Conservation (phyloP, 2,329 filamentous ascomycete genomes). For the Penicillium fuscoglaucum region DNA sequence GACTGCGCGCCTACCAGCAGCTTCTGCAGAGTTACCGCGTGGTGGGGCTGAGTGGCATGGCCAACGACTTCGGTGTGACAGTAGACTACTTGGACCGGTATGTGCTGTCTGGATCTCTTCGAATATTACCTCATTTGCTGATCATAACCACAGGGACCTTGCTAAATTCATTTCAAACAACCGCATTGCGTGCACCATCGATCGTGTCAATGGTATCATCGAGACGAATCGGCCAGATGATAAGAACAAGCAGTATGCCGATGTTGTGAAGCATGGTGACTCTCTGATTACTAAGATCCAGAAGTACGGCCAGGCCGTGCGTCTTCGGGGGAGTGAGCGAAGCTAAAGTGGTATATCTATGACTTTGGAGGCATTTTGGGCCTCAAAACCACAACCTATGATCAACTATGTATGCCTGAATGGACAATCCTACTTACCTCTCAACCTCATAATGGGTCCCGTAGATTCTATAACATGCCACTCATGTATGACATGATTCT, state of each 20-base stretch:
- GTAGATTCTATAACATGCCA: not conserved
- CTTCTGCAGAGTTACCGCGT: slow-evolving; percentile 96
- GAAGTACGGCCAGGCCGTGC: slow-evolving; percentile 96
- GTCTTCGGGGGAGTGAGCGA: slow-evolving; percentile 90
- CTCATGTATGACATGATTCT: not conserved
- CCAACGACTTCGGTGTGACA: slow-evolving; percentile 91
- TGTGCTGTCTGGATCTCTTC: slow-evolving; percentile 31
- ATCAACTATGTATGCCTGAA: slow-evolving; percentile 11
- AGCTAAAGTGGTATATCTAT: slow-evolving; percentile 52
- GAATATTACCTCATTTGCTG: slow-evolving; percentile 9
- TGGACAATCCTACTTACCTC: slow-evolving; percentile 6
- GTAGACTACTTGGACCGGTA: slow-evolving; percentile 95
- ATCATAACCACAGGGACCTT: slow-evolving; percentile 65
- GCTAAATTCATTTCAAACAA: slow-evolving; percentile 96
- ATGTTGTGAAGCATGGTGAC: slow-evolving; percentile 96
- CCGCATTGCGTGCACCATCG: slow-evolving; percentile 93
- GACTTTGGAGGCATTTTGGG: slow-evolving; percentile 8
- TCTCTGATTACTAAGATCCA: slow-evolving; percentile 98
- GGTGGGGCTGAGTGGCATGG: slow-evolving; percentile 96
- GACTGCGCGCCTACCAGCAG: slow-evolving; percentile 92
- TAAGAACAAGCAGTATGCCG: slow-evolving; percentile 99
- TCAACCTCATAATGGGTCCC: not conserved
- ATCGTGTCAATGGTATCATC: slow-evolving; percentile 93
- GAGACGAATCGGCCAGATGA: slow-evolving; percentile 97
- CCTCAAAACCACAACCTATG: slow-evolving; percentile 8